Base-by-base conservation (phyloP, 2,329 filamentous ascomycete genomes). In the Talaromyces pinophilus region DNA sequence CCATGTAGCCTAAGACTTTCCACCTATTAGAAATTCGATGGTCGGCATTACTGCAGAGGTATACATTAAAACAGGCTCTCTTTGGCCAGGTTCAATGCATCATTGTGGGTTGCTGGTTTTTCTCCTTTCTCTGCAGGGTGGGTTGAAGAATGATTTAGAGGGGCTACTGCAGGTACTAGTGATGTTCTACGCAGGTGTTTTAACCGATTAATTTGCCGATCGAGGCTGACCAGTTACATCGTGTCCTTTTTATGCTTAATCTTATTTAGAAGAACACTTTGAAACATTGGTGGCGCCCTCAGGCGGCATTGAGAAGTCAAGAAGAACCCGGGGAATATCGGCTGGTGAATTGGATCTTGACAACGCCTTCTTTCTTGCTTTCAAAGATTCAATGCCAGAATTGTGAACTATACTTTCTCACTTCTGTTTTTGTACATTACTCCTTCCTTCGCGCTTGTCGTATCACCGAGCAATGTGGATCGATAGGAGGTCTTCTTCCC, bases 141-240 rank as follows among this genome's bases (percentile, higher is more conserved):
- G n/a, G 17, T 57, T 57, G 52, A 10, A n/a, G 17, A 57, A 22
- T 5, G 35, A 35, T 10, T 22, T 22, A 33, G 15, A 55, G 25
- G n/a, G 10, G 30, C 30, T 57, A 35, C 52, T 57, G 52, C 52
- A 57, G 30, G 52, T 57, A 57, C 52, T 38, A 52, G 22, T 17
- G 17, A 33, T 33, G 13, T 33, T 30, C 50, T 33, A 30, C 50
- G 25, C 7, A 28, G 5, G 8, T 35, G 7, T 55, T n/a, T 35
- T 55, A 55, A 33, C n/a, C 28, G 8, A 10, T 35, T 35, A 19
- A 55, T 38, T 38, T 57, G 52, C 17, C 30, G 5, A 15, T 35
- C 19, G n/a, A 57, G 30, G 5, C 35, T 57, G 2, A 19, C 25
- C 5, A 54, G 6, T 33, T 33, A n/a, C 52, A 35, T 5, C 35